Evolutionary conservation across 2,329 filamentous ascomycete genomes (phyloP), one percentile per base, ranked within the genome.

Genomic region (Calonectria crousiana): DNA sequence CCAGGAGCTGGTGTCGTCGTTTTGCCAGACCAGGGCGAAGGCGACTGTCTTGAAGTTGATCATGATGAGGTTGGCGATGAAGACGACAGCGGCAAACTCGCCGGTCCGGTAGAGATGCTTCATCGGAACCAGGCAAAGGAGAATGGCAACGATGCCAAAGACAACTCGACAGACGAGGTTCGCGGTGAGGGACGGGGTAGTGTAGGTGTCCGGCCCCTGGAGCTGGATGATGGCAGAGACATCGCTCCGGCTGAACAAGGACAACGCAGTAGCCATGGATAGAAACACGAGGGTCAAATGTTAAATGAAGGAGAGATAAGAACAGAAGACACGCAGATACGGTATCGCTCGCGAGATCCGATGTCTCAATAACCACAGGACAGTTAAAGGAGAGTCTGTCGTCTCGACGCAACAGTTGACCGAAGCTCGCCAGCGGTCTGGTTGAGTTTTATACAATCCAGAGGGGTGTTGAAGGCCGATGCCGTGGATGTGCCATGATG

Each of bases 1-100:
- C 90, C 90, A 92, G 41, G 74, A 75, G 38, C 78, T 78, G 72
- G 88, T 86, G 79, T 91, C 82, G 79, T 92, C 85, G 78, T 88
- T 81, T 73, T 83, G 86, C 90, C 90, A 92, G 75, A 91, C 84
- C 32, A 90, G 83, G 1, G 89, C 83, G 81, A 89, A 89, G 83
- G 89, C 36, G 69, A 89, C 80, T 62, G 87, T 88, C 69, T 88
- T 79, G 52, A 88, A n/a, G 82, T 90, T 90, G 78, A 86, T 79
- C 67, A 89, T 28, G 71, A 87, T 83, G 74, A 88, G 84, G 70
- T 84, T 86, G 78, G 83, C 68, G 76, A 91, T 87, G 77, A 91
- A 86, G 67, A 90, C 82, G 73, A 85, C 84, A 47, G 89, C 90
- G 2, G 89, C 87, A 72, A 91, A 86, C 80, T 92, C 90, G 28